phyloP scores from a whole-genome alignment of 192 early-diverging fungal species.

The Backusella australiensis region DNA sequence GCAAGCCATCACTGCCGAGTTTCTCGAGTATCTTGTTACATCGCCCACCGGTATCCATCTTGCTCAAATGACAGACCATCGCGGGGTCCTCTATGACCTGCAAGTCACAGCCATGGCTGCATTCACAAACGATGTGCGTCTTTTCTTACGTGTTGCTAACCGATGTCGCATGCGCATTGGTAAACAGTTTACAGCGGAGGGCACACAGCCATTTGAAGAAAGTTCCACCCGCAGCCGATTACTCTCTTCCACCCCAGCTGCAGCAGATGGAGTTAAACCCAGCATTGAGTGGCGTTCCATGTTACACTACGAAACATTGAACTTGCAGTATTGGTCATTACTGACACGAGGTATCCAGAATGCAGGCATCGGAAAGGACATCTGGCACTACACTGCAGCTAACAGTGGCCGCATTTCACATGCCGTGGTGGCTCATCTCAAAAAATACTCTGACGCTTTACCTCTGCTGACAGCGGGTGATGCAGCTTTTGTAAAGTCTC shows the following conservation, averaged over 20 bases:
- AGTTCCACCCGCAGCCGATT: not conserved
- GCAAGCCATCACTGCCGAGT: conserved; percentile 45
- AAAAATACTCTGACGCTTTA: conserved; percentile 31
- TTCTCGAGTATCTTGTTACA: conserved; percentile 53
- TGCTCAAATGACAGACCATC: conserved; percentile 56
- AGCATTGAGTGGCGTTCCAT: conserved; percentile 14
- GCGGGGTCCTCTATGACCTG: conserved; percentile 54
- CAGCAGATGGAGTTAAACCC: not conserved
- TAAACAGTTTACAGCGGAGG: conserved; percentile 47
- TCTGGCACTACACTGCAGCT: conserved; percentile 54
- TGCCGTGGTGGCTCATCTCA: conserved; percentile 43
- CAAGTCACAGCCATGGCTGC: conserved; percentile 53
- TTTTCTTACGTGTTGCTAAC: conserved; percentile 54
- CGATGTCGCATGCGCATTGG: conserved; percentile 61
- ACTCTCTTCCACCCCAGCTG: not conserved
- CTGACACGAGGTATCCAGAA: conserved; percentile 54
- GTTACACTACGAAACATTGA: conserved; percentile 44
- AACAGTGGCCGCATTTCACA: conserved; percentile 41
- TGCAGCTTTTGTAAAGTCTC: conserved; percentile 14
- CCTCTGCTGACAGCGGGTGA: conserved; percentile 31
- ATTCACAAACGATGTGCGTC: conserved; percentile 53
- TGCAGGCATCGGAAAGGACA: conserved; percentile 44
- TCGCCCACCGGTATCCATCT: conserved; percentile 50
- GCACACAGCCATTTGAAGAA: conserved; percentile 32
- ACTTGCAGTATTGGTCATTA: conserved; percentile 59